phyloP scores from a whole-genome alignment of 768 basidiomycete species.

The Mycena galopus region DNA sequence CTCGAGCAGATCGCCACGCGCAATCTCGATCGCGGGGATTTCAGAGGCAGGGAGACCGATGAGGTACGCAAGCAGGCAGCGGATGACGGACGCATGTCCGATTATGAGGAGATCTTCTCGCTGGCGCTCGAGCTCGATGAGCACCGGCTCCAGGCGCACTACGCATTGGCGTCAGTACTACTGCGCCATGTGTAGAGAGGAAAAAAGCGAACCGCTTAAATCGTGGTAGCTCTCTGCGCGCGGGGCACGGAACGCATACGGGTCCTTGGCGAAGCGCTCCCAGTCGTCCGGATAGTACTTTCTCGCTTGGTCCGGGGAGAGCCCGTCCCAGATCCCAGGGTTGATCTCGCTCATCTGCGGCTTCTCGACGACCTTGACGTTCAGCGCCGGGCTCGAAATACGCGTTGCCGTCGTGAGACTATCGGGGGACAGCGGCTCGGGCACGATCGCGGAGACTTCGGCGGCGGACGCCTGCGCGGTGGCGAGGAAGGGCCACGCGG shows the following conservation, averaged over 20 bases:
- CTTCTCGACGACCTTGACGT: constrained; percentile 92
- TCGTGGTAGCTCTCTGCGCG: constrained; percentile 99
- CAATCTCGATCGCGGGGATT: constrained; percentile 97
- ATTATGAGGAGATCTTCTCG: constrained; percentile 96
- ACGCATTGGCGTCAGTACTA: constrained; percentile 23
- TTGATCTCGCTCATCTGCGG: constrained; percentile 98
- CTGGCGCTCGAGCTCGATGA: constrained; percentile 95
- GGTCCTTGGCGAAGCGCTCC: constrained; percentile 92
- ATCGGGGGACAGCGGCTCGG: constrained; percentile 30
- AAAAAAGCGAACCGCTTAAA: constrained; percentile 70
- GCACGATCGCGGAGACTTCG: not conserved
- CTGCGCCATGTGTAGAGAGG: not conserved
- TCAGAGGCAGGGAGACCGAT: constrained; percentile 95
- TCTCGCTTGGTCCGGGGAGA: constrained; percentile 90
- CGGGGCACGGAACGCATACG: constrained; percentile 92
- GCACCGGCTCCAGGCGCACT: constrained; percentile 94
- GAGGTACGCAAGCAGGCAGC: constrained; percentile 93
- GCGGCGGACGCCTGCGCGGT: constrained; percentile 44
- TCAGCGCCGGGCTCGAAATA: constrained; percentile 45
- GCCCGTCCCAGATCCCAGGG: constrained; percentile 97
- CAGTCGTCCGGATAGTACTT: constrained; percentile 95
- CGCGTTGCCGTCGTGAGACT: constrained; percentile 16
- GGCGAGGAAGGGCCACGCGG: constrained; percentile 92
- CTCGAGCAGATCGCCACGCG: constrained; percentile 96
- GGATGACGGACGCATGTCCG: constrained; percentile 96